Base-by-base conservation (phyloP, 2,329 filamentous ascomycete species). In the Zymoseptoria brevis region DNA sequence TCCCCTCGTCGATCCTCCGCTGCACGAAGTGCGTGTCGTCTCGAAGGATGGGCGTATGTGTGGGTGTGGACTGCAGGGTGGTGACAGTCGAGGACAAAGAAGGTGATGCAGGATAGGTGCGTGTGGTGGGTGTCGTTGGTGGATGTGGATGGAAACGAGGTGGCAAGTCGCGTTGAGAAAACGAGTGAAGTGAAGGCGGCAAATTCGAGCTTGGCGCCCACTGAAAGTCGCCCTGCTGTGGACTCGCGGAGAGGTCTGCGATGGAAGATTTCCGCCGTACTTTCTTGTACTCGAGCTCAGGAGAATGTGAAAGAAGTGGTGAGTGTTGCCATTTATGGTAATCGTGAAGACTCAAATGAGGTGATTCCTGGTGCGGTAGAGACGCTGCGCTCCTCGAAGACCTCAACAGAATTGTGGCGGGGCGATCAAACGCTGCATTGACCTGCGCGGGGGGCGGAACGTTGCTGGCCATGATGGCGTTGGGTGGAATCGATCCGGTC, bases 1-100 rank as follows among this genome's bases (percentile, higher is more conserved):
- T 52, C 21, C 49, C 9, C 19, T 60, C 57, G 29, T 58, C 59
- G 2, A 21, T 35, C 48, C 59, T 57, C 41, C 54, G 50, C 52
- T 48, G 58, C 57, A 57, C 63, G n/a, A 41, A 55, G 26, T 29
- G 53, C 11, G 54, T 51, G 53, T 54, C 41, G 45, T 30, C 59
- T 49, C 58, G 58, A 51, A 56, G 35, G 29, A 58, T 54, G 26
- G 66, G 66, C 22, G 66, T 68, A 19, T 62, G 58, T 21, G 62
- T 64, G 11, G 65, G 65, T 45, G 65, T 66, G 19, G 65, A 67
- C 53, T 65, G 65, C 13, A 68, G 49, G 8, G 66, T 68, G 13
- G 64, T 64, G 26, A 64, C 59, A 16, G 64, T 64, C 50, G 65
- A 67, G 3, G 65, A 64, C 9, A 68, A 53, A 29, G 66, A 68